Percentiles rank a stretch among this genome's conserved stretches.
These are phyloP conservation scores for Nothopassalora personata DNA, from an alignment of 2,329 filamentous ascomycete genomes.

Conservation along the genomic window DNA sequence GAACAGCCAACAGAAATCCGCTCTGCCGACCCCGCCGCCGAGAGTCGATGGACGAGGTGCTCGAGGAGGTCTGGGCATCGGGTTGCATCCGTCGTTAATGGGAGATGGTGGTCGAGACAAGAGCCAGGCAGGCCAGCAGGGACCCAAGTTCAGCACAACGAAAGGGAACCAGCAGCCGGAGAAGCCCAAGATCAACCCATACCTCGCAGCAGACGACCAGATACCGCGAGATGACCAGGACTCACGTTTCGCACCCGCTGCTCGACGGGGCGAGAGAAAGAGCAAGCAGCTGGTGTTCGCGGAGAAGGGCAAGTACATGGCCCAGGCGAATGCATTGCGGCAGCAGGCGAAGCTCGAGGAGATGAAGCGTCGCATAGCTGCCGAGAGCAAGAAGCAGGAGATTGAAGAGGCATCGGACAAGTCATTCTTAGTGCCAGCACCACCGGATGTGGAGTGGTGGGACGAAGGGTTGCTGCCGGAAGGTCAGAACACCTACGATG, in stretches of 20 bases:
- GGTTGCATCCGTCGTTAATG: conserved; percentile 69
- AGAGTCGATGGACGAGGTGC: conserved; percentile 49
- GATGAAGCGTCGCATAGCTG: conserved; percentile 90
- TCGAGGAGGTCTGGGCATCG: conserved; percentile 66
- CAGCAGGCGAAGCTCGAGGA: conserved; percentile 83
- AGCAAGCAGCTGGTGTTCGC: conserved; percentile 82
- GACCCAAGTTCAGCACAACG: conserved; percentile 50
- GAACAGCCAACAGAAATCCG: conserved; percentile 12
- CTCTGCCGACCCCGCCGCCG: conserved; percentile 33
- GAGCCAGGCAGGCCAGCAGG: conserved; percentile 40
- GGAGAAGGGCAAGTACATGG: conserved; percentile 93
- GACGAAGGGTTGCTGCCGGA: conserved; percentile 81
- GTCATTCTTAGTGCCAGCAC: conserved; percentile 70
- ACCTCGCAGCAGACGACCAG: conserved; percentile 49
- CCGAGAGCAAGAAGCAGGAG: conserved; percentile 79
- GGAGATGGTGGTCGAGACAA: conserved; percentile 46
- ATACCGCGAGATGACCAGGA: conserved; percentile 51
- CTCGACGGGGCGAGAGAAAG: conserved; percentile 60
- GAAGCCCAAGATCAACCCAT: conserved; percentile 36
- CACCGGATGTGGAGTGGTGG: conserved; percentile 95
- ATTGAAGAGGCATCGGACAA: conserved; percentile 94
- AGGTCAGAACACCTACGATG: conserved; percentile 59
- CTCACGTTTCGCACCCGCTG: conserved; percentile 50
- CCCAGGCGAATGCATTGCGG: conserved; percentile 83
- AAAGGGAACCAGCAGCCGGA: conserved; percentile 52